A percentile compares a stretch with the other conserved stretches of the same genome.
These are phyloP conservation scores for Tetragonia tetragonoides DNA, from an alignment of 148 eudicot genomes.

Conservation along the genomic window DNA sequence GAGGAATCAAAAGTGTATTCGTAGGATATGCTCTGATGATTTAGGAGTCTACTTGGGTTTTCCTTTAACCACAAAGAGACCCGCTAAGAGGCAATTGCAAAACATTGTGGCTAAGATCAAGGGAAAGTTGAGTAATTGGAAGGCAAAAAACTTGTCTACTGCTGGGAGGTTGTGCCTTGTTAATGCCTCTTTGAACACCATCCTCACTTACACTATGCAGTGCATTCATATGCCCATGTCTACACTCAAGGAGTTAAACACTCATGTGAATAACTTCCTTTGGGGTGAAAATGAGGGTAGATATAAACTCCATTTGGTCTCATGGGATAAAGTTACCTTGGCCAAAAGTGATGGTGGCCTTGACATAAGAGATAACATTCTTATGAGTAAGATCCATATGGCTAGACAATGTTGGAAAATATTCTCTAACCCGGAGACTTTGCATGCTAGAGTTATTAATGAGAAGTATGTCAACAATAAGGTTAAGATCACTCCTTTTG, in stretches of 20 bases:
- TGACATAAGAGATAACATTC: too few species aligned
- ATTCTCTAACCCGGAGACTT: too few species aligned
- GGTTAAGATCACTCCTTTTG: too few species aligned
- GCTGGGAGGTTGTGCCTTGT: background rate
- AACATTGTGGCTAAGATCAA: too few species aligned
- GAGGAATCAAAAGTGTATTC: too few species aligned
- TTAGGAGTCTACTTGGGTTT: background rate
- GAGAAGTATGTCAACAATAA: too few species aligned
- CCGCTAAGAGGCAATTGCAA: background rate
- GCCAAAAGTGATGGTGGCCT: too few species aligned
- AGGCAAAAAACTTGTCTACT: background rate
- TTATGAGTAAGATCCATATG: too few species aligned
- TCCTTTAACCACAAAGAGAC: background rate
- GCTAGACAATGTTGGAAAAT: background rate
- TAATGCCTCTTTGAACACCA: background rate
- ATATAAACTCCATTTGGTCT: background rate
- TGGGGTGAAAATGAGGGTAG: background rate
- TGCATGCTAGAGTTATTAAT: too few species aligned
- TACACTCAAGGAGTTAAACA: background rate
- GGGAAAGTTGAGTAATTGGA: too few species aligned
- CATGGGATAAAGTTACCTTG: background rate
- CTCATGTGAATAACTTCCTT: background rate
- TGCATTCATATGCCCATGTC: background rate
- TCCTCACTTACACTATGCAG: background rate
- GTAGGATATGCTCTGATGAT: too few species aligned